Conservation (phyloP, 371 early-diverging fungal species). For the Lichtheimia ramosa region DNA sequence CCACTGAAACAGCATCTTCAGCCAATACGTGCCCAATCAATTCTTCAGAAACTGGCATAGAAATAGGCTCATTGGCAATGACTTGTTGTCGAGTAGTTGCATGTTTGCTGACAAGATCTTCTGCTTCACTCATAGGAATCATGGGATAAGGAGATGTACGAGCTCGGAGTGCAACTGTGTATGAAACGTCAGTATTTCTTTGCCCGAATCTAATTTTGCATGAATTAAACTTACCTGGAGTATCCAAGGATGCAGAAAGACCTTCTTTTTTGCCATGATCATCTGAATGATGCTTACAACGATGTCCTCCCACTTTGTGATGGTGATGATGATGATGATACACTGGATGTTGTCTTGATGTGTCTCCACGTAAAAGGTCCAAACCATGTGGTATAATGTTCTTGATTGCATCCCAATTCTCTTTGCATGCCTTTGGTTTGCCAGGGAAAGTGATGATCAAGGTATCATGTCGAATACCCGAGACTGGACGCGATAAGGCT, state of each 20-base stretch:
- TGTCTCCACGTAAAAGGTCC: slow-evolving; percentile 42
- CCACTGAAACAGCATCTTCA: slow-evolving; percentile 69
- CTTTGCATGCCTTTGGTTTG: slow-evolving; percentile 81
- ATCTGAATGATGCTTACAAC: slow-evolving; percentile 35
- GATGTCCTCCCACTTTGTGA: slow-evolving; percentile 40
- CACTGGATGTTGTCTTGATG: neutral
- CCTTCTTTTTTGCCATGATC: slow-evolving; percentile 12
- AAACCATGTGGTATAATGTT: slow-evolving; percentile 81
- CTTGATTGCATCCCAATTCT: slow-evolving; percentile 75
- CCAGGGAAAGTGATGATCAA: slow-evolving; percentile 88
- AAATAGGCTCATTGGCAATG: slow-evolving; percentile 16
- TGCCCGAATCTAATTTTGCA: neutral
- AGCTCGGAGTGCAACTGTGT: slow-evolving; percentile 61
- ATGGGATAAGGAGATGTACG: slow-evolving; percentile 84
- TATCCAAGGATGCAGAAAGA: slow-evolving; percentile 19
- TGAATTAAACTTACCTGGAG: slow-evolving; percentile 41
- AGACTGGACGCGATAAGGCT: slow-evolving; percentile 80
- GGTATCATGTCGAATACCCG: slow-evolving; percentile 73
- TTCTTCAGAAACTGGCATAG: slow-evolving; percentile 44
- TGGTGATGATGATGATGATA: slow-evolving; percentile 20
- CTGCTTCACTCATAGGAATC: slow-evolving; percentile 71
- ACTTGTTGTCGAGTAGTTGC: slow-evolving; percentile 21
- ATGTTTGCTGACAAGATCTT: slow-evolving; percentile 50
- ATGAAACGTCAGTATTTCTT: neutral
- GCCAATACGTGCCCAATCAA: slow-evolving; percentile 73